These are phyloP conservation scores for peach (Prunus persica) DNA, from an alignment of 306 rosid genomes.

Conservation along the genomic window DNA sequence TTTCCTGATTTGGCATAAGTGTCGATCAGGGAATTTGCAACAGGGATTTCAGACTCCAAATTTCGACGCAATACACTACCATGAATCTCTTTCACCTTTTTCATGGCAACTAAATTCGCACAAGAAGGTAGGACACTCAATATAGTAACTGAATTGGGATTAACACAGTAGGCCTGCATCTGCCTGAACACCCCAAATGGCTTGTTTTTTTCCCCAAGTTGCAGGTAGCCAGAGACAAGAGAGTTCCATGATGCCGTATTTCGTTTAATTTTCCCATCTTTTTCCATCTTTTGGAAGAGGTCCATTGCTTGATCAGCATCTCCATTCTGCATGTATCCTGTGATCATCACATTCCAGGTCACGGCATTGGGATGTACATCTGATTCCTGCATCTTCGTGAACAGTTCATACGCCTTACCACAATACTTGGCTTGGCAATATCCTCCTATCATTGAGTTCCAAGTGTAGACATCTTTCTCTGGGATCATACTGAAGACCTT, in stretches of 20 bases:
- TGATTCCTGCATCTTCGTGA: conserved; percentile 78
- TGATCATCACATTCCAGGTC: conserved; percentile 87
- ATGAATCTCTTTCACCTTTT: conserved; percentile 79
- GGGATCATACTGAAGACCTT: conserved; percentile 54
- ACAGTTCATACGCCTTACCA: conserved; percentile 83
- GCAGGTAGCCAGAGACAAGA: conserved; percentile 73
- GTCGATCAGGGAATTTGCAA: conserved; percentile 67
- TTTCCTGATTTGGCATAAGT: conserved; percentile 86
- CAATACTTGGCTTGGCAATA: conserved; percentile 81
- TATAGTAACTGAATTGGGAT: conserved; percentile 70
- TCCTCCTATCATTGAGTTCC: conserved; percentile 96
- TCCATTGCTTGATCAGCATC: conserved; percentile 76
- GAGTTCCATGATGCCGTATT: conserved; percentile 89
- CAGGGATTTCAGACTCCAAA: conserved; percentile 53
- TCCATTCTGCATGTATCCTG: conserved; percentile 79
- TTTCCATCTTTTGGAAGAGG: conserved; percentile 75
- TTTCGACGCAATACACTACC: conserved; percentile 64
- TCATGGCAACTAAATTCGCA: conserved; percentile 60
- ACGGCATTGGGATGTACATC: conserved; percentile 65
- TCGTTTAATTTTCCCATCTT: conserved; percentile 65
- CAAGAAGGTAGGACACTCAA: conserved; percentile 74
- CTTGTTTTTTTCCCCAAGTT: conserved; percentile 64
- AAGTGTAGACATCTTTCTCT: conserved; percentile 73
- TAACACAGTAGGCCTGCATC: conserved; percentile 59
- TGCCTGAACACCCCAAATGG: conserved; percentile 68